phyloP scores from a whole-genome alignment of 164 flowering plant genomes.

The Hamamelis virginiana region DNA sequence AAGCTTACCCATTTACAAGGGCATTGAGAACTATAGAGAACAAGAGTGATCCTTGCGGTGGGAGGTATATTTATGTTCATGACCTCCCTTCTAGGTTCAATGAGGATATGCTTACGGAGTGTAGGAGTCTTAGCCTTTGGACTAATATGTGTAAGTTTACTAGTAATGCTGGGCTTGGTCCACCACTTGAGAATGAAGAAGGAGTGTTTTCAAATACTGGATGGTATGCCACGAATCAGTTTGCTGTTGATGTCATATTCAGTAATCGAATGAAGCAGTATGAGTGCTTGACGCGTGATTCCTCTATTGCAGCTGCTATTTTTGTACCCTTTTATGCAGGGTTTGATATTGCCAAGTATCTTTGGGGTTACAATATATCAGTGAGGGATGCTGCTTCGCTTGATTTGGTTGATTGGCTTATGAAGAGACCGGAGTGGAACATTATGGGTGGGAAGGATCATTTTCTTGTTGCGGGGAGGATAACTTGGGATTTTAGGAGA shows the following conservation, averaged over 20 bases:
- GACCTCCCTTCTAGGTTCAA: constrained; percentile 83
- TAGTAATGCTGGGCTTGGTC: constrained; percentile 83
- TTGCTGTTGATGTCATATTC: constrained; percentile 89
- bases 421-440: constrained; percentile 81
- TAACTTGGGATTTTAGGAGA: constrained; percentile 91
- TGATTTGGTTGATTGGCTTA: constrained; percentile 76
- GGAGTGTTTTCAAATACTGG: constrained; percentile 80
- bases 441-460: constrained; percentile 88
- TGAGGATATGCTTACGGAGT: constrained; percentile 87
- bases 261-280: constrained; percentile 89
- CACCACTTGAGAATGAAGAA: constrained; percentile 69
- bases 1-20: constrained; percentile 49
- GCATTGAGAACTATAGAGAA: constrained; percentile 74
- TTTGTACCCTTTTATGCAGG: constrained; percentile 97
- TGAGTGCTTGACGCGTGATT: constrained; percentile 80
- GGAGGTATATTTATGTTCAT: constrained; percentile 88
- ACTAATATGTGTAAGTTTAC: constrained; percentile 89
- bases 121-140: constrained; percentile 73
- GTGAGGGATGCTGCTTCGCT: constrained; percentile 78
- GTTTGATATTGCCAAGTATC: constrained; percentile 75
- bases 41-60: constrained; percentile 91
- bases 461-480: constrained; percentile 91
- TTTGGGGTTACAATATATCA: constrained; percentile 85
- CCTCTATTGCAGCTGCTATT: constrained; percentile 85
- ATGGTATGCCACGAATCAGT: constrained; percentile 92